Evolutionary conservation across 1,284 basidiomycete genomes (phyloP), one percentile per base, ranked within the genome.

Genomic region (Lignosus rhinocerotis): DNA sequence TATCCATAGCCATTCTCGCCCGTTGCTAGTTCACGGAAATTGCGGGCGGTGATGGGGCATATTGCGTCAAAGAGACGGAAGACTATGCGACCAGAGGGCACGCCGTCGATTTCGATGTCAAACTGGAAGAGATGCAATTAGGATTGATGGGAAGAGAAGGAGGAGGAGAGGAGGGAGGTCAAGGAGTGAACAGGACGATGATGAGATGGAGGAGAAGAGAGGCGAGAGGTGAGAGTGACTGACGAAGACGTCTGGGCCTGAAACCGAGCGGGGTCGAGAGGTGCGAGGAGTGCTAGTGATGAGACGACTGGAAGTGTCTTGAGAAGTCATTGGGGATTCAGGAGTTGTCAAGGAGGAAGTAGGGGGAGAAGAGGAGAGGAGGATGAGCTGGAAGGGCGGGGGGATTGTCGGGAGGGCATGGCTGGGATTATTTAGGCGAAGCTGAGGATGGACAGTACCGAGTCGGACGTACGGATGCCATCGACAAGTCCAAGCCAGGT

Each of bases 21-120:
- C 0, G 92, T 92, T 64, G 90, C 91, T 25, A 98, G 86, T 69
- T 94, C 91, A 55, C 95, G 88, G 78, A 98, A 98, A 79, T 99
- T 98, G 58, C 78, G 82, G 0, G 91, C 80, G 0, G 95, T 97
- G 69, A 77, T 81, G 17, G 88, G 89, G n/a, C 87, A 85, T 41
- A 79, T 75, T 0, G 81, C 70, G 75, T 92, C 89, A 70, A 83
- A 97, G 33, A 98, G 84, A 73, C 87, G 88, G 80, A 97, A 94
- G 59, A 88, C 82, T 73, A 97, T 88, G 55, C 90, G 83, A 0
- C 92, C 93, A 1, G 80, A 72, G 0, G 78, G 67, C 14, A 73
- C 47, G 55, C 74, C 77, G 67, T 78, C 79, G 71, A 95, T 88
- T 19, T 78, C 68, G 71, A 97, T 85, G 70, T 96, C 92, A 72